Percentiles rank a stretch among this genome's conserved stretches.
phyloP scores from a whole-genome alignment of 1,139 yeast species.

The Wickerhamiella pararugosa region DNA sequence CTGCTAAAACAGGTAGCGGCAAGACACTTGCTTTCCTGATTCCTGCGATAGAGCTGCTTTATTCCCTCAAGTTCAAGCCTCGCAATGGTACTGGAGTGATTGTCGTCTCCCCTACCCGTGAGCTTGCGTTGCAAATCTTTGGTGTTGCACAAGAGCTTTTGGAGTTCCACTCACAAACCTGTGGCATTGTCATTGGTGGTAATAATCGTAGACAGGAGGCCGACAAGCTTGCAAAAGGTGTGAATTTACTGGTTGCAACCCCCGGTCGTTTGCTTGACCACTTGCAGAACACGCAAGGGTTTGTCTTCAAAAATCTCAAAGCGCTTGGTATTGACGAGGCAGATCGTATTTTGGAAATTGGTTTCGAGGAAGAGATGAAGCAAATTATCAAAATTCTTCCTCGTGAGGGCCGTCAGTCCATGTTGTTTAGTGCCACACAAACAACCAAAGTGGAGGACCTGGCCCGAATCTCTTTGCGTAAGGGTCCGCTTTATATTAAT shows the following conservation, averaged over 20 bases:
- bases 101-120: conserved; percentile 79
- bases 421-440: conserved; percentile 96
- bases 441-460: conserved; percentile 97
- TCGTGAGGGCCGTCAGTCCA: conserved; percentile 83
- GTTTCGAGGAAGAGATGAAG: conserved; percentile 96
- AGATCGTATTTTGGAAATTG: conserved; percentile 90
- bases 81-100: conserved; percentile 86
- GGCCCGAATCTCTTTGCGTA: conserved; percentile 87
- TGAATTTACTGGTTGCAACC: conserved; percentile 83
- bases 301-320: conserved; percentile 84
- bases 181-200: conserved; percentile 96
- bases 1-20: conserved; percentile 98
- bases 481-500: conserved; percentile 90
- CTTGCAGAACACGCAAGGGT: conserved; percentile 87
- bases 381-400: conserved; percentile 92
- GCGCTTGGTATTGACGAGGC: conserved; percentile 94
- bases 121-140: conserved; percentile 87
- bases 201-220: conserved; percentile 87
- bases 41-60: conserved; percentile 86
- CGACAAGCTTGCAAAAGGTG: conserved; percentile 85
- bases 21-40: conserved; percentile 88
- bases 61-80: conserved; percentile 80
- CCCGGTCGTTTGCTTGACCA: conserved; percentile 97
- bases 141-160: conserved; percentile 92
- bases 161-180: conserved; percentile 84